Percentiles rank a stretch among this genome's conserved stretches.
Conservation (phyloP, 2,329 filamentous ascomycete species). For the Orbilia quercus region DNA sequence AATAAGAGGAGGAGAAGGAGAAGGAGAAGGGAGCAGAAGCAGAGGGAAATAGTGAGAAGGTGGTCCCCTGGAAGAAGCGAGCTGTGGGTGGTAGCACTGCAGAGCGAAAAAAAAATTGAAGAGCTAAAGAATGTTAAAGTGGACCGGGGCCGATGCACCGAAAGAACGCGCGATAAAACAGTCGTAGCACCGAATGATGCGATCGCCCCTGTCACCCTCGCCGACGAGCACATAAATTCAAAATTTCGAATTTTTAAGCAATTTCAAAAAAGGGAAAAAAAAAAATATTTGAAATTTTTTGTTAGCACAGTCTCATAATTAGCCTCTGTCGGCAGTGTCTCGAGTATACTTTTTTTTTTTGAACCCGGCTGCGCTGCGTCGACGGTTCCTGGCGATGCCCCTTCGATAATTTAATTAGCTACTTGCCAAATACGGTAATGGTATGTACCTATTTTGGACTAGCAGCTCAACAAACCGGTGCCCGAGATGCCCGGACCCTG, state of each 20-base stretch:
- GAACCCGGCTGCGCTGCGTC: background rate
- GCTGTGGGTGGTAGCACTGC: constrained; percentile 24
- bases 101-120: constrained; percentile 25
- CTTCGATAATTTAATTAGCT: no score
- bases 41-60: constrained; percentile 34
- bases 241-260: constrained; percentile 9
- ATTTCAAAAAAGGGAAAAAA: no score
- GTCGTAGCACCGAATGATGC: constrained; percentile 45
- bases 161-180: constrained; percentile 29
- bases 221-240: constrained; percentile 32
- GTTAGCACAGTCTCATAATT: no score
- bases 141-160: constrained; percentile 17
- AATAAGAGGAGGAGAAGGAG: constrained; percentile 6
- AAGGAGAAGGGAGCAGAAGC: constrained; percentile 16
- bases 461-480: constrained; percentile 28
- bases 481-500: constrained; percentile 50
- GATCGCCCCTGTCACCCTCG: constrained; percentile 46
- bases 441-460: constrained; percentile 17
- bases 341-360: no score
- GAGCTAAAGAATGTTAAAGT: constrained; percentile 9
- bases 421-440: constrained; percentile 11
- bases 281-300: no score
- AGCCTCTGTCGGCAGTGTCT: no score
- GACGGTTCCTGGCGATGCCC: background rate
- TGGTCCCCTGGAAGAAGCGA: no score